phyloP scores from a whole-genome alignment of 2,329 filamentous ascomycete genomes.

The Thielaviopsis euricoi region DNA sequence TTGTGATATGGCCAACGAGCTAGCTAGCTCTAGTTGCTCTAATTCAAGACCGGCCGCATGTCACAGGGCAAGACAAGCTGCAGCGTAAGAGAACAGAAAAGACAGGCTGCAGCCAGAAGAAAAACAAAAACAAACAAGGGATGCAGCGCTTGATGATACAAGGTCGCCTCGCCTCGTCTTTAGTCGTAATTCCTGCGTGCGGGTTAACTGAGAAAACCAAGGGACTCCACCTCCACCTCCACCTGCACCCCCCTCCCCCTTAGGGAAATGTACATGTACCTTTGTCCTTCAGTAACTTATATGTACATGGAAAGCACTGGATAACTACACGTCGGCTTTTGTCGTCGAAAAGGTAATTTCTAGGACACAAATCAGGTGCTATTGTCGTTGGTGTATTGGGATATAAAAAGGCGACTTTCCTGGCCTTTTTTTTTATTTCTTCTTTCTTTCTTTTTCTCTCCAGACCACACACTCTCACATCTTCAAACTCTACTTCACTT shows the following conservation, averaged over 20 bases:
- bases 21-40: too few species aligned
- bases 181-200: not conserved
- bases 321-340: not conserved
- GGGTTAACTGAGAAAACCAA: too few species aligned
- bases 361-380: not conserved
- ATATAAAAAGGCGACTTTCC: not conserved
- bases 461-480: not conserved
- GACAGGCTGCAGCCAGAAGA: not conserved
- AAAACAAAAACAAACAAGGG: not conserved
- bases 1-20: too few species aligned
- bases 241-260: not conserved
- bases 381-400: not conserved
- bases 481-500: not conserved
- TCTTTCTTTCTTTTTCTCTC: not conserved
- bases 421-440: not conserved
- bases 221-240: too few species aligned
- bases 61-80: not conserved
- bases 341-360: too few species aligned
- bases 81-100: not conserved
- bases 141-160: not conserved
- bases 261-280: not conserved
- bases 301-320: not conserved
- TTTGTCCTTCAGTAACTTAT: not conserved
- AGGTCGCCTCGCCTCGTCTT: not conserved
- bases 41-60: too few species aligned